Evolutionary conservation across 2,329 filamentous ascomycete species (phyloP).

Genomic region (Lachnum nothofagi): DNA sequence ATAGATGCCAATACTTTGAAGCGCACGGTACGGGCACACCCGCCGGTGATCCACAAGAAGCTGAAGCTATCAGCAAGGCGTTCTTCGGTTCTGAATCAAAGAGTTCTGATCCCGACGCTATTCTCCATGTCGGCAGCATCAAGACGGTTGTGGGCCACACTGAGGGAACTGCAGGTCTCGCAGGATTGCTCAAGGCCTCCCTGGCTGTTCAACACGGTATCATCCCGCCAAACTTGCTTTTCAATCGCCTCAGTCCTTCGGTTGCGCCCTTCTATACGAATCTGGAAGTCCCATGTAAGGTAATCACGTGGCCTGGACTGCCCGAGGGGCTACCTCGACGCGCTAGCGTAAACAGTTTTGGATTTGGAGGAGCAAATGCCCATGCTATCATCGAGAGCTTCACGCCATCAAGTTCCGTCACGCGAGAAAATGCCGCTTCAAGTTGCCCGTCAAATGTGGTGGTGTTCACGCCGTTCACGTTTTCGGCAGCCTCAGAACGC

Average conservation of each 20-base stretch:
- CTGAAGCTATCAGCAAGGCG: conserved; percentile 35
- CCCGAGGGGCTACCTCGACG: conserved; percentile 1
- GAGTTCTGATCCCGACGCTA: background rate
- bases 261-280: conserved; percentile 16
- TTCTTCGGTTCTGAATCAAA: conserved; percentile 1
- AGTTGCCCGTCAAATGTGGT: background rate
- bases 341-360: conserved; percentile 30
- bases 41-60: conserved; percentile 40
- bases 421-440: background rate
- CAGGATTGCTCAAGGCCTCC: conserved; percentile 27
- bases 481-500: conserved; percentile 11
- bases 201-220: conserved; percentile 24
- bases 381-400: conserved; percentile 34
- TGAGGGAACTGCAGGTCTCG: conserved; percentile 27
- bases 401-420: background rate
- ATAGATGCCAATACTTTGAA: conserved; percentile 45
- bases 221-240: conserved; percentile 28
- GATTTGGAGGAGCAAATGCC: conserved; percentile 13
- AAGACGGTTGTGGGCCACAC: conserved; percentile 26
- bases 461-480: conserved; percentile 6
- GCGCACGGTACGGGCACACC: conserved; percentile 40
- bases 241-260: conserved; percentile 33
- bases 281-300: background rate
- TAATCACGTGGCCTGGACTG: conserved; percentile 11
- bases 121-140: conserved; percentile 13